A percentile compares a stretch with the other conserved stretches of the same genome.
Evolutionary conservation across 129 eudicot genomes (phyloP).

Genomic region (carrot (Daucus carota)): DNA sequence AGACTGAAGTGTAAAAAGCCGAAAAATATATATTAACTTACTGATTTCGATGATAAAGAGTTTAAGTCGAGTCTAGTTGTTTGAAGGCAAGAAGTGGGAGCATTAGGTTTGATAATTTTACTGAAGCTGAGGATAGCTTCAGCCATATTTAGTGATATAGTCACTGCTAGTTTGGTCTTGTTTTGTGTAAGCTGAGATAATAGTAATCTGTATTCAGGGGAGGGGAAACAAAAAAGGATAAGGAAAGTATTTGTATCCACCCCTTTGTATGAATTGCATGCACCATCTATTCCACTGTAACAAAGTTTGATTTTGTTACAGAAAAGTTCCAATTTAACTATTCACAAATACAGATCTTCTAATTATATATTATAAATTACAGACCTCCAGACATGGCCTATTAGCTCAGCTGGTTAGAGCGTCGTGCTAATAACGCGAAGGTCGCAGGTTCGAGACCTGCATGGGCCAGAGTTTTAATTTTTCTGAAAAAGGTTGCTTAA

Average conservation of each 20-base stretch:
- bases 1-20: background rate
- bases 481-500: background rate
- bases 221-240: constrained; percentile 32
- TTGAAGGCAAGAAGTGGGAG: constrained; percentile 21
- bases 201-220: constrained; percentile 20
- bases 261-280: constrained; percentile 16
- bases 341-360: no score
- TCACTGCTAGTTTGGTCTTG: background rate
- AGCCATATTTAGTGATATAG: constrained; percentile 34
- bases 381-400: constrained; percentile 30
- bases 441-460: constrained; percentile 93
- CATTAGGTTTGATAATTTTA: constrained; percentile 34
- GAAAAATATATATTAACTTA: background rate
- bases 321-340: no score
- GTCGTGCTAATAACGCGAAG: constrained; percentile 92
- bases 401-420: constrained; percentile 97
- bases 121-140: constrained; percentile 56
- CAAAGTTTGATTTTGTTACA: no score
- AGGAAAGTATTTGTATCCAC: constrained; percentile 62
- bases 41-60: constrained; percentile 24
- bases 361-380: no score
- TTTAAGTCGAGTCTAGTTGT: constrained; percentile 27
- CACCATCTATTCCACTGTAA: background rate
- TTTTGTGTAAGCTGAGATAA: background rate
- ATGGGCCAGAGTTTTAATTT: constrained; percentile 39